Percentiles rank a stretch among this genome's conserved stretches.
phyloP scores from a whole-genome alignment of 352 stramenopile genomes.

The Hyaloperonospora arabidopsidis region DNA sequence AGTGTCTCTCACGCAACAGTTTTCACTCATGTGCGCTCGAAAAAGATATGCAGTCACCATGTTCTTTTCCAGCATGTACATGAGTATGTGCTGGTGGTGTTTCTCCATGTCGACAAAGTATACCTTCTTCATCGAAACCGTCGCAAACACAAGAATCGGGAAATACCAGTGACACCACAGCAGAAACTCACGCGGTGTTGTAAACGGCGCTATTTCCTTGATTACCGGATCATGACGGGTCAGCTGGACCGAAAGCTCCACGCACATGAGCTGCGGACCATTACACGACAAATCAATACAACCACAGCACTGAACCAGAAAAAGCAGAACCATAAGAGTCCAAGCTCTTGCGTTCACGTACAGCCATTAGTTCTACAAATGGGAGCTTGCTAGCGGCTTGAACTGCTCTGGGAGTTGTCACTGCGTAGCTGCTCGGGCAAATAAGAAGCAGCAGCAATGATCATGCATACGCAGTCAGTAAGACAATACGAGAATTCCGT shows the following conservation, averaged over 20 bases:
- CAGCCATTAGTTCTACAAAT: constrained; percentile 35
- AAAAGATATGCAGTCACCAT: constrained; percentile 20
- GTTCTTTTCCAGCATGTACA: constrained; percentile 49
- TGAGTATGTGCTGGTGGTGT: constrained; percentile 37
- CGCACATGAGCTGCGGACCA: constrained; percentile 32
- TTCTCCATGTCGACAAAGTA: constrained; percentile 59
- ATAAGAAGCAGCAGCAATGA: constrained; percentile 5
- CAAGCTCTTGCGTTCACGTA: constrained; percentile 15
- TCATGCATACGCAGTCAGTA: constrained; percentile 11
- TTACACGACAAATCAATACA: constrained; percentile 1
- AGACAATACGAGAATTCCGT: constrained; percentile 1
- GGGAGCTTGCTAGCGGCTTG: constrained; percentile 41
- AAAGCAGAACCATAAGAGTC: background rate
- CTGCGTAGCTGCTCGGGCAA: constrained; percentile 33
- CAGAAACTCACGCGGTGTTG: constrained; percentile 53
- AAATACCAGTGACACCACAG: constrained; percentile 50
- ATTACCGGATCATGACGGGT: constrained; percentile 51
- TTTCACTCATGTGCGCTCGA: background rate
- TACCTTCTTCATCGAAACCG: constrained; percentile 39
- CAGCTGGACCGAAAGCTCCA: constrained; percentile 50
- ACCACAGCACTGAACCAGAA: background rate
- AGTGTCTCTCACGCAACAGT: background rate
- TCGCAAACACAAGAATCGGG: constrained; percentile 37
- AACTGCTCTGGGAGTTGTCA: constrained; percentile 39
- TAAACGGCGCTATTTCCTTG: constrained; percentile 33